Percentiles rank a stretch among this genome's conserved stretches.
phyloP scores from a whole-genome alignment of 768 basidiomycete species.

The Calocera cornea region DNA sequence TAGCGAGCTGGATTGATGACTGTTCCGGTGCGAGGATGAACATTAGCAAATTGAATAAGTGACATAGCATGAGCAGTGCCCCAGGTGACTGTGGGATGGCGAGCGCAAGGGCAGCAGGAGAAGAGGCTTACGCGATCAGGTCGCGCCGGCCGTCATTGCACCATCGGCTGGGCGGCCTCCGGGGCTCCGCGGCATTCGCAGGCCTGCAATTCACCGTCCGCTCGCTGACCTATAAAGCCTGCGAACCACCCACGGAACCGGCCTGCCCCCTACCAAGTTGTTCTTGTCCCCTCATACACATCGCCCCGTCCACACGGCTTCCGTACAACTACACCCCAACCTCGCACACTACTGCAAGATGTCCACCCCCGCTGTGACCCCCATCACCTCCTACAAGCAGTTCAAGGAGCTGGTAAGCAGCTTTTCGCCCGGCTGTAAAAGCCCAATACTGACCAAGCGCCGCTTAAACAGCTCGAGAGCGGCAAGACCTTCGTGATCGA shows the following conservation, averaged over 20 bases:
- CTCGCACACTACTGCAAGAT: conserved; percentile 1
- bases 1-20: background rate
- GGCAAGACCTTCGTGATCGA: conserved; percentile 43
- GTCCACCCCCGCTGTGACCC: conserved; percentile 20
- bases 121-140: background rate
- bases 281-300: background rate
- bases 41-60: background rate
- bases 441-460: background rate
- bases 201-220: background rate
- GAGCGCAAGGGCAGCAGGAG: background rate
- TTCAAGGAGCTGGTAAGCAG: conserved; percentile 36
- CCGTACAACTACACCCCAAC: background rate
- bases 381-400: conserved; percentile 25
- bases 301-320: background rate
- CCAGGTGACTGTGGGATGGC: background rate
- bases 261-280: background rate
- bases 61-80: background rate
- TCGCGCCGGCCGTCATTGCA: background rate
- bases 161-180: background rate
- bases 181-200: background rate
- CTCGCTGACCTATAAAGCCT: background rate
- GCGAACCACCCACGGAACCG: background rate
- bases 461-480: conserved; percentile 33
- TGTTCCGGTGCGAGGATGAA: background rate
- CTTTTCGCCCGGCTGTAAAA: background rate